Percentiles rank a stretch among this genome's conserved stretches.
Evolutionary conservation across 164 flowering plant genomes (phyloP).

Genomic region (Pachysandra terminalis): DNA sequence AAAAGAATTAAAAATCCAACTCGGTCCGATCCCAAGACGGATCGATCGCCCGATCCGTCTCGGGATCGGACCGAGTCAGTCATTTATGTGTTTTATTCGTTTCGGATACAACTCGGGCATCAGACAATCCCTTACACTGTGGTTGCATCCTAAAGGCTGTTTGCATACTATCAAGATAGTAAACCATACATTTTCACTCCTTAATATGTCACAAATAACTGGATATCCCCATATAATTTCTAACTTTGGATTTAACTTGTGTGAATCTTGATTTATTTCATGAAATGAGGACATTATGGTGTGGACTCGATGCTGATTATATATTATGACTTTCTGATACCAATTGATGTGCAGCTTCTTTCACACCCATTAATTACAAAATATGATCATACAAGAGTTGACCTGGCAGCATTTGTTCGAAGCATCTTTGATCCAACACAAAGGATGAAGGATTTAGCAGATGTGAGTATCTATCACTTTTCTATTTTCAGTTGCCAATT

Average conservation of each 20-base stretch:
- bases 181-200: background rate
- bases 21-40: too few species aligned
- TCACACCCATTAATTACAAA: constrained; percentile 86
- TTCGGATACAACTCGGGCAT: too few species aligned
- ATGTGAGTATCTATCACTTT: constrained; percentile 54
- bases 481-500: background rate
- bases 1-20: too few species aligned
- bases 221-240: background rate
- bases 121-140: too few species aligned
- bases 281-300: background rate
- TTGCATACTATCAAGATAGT: background rate
- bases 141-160: too few species aligned
- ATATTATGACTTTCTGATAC: background rate
- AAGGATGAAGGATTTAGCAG: constrained; percentile 91
- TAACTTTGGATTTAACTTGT: background rate
- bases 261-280: background rate
- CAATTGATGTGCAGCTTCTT: constrained; percentile 64
- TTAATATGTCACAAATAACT: background rate
- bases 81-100: too few species aligned
- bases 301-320: background rate
- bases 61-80: too few species aligned
- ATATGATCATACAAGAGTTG: constrained; percentile 55
- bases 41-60: too few species aligned
- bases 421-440: constrained; percentile 88
- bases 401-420: constrained; percentile 75